phyloP scores from a whole-genome alignment of 345 rosid species.

The Salix suchowensis region DNA sequence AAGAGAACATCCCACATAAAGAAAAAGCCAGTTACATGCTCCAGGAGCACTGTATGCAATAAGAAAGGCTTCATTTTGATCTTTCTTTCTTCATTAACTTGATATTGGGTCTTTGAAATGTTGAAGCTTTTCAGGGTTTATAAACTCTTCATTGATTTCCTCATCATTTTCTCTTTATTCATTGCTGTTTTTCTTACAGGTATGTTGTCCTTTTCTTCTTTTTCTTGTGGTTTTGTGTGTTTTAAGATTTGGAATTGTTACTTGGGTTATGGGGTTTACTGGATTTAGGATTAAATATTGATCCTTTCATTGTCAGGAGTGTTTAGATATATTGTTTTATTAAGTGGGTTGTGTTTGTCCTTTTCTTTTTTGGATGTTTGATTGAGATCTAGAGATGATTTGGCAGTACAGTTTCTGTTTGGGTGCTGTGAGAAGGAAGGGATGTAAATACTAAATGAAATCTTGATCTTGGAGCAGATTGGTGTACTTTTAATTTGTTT shows the following conservation, averaged over 20 bases:
- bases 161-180: constrained; percentile 21
- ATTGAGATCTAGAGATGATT: not conserved
- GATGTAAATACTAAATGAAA: too few species aligned
- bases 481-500: not conserved
- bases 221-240: not conserved
- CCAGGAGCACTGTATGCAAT: too few species aligned
- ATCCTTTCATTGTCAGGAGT: not conserved
- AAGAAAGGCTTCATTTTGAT: not conserved
- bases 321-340: not conserved
- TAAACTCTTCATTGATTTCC: constrained; percentile 30
- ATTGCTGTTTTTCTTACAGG: constrained; percentile 26
- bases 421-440: not conserved
- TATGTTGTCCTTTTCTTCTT: not conserved
- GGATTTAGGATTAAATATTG: not conserved
- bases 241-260: not conserved
- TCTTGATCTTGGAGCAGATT: not conserved
- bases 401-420: not conserved
- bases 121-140: constrained; percentile 38
- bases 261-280: not conserved
- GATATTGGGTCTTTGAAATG: constrained; percentile 22
- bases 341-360: not conserved
- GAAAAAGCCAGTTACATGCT: not conserved
- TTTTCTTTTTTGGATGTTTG: not conserved
- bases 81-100: not conserved
- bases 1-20: not conserved